These are phyloP conservation scores for Annulohypoxylon maeteangense DNA, from an alignment of 495 filamentous ascomycete genomes.

Conservation along the genomic window DNA sequence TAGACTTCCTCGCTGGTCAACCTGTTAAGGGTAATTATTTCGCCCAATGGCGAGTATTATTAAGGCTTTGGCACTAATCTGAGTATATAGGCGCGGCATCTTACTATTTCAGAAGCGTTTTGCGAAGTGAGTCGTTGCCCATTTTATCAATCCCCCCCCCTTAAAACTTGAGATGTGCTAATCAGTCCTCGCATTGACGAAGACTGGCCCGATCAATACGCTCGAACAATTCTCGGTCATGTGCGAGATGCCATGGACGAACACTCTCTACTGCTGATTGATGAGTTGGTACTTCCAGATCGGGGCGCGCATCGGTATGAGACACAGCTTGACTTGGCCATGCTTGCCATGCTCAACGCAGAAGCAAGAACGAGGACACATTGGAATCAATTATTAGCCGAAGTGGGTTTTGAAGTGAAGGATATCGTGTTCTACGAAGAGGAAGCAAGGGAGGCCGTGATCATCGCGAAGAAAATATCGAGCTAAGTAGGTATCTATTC, in stretches of 20 bases:
- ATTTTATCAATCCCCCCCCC: neutral
- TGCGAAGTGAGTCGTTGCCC: slow-evolving; percentile 32
- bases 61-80: neutral
- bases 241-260: slow-evolving; percentile 51
- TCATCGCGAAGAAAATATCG: slow-evolving; percentile 33
- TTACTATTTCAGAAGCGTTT: slow-evolving; percentile 52
- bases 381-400: slow-evolving; percentile 53
- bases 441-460: slow-evolving; percentile 31
- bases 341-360: slow-evolving; percentile 54
- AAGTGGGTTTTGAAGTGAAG: slow-evolving; percentile 50
- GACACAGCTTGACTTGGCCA: slow-evolving; percentile 51
- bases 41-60: neutral
- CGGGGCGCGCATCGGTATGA: slow-evolving; percentile 37
- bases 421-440: slow-evolving; percentile 36
- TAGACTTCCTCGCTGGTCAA: slow-evolving; percentile 65
- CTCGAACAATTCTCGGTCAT: slow-evolving; percentile 51
- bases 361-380: slow-evolving; percentile 55
- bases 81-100: slow-evolving; percentile 43
- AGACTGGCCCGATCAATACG: slow-evolving; percentile 56
- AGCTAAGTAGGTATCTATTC: neutral
- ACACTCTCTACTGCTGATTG: slow-evolving; percentile 55
- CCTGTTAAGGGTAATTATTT: slow-evolving; percentile 57
- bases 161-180: slow-evolving; percentile 20
- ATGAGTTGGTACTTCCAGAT: slow-evolving; percentile 58
- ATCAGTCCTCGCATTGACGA: slow-evolving; percentile 31